A percentile compares a stretch with the other conserved stretches of the same genome.
Evolutionary conservation across 2,329 filamentous ascomycete species (phyloP).

Genomic region (Verticillium longisporum): DNA sequence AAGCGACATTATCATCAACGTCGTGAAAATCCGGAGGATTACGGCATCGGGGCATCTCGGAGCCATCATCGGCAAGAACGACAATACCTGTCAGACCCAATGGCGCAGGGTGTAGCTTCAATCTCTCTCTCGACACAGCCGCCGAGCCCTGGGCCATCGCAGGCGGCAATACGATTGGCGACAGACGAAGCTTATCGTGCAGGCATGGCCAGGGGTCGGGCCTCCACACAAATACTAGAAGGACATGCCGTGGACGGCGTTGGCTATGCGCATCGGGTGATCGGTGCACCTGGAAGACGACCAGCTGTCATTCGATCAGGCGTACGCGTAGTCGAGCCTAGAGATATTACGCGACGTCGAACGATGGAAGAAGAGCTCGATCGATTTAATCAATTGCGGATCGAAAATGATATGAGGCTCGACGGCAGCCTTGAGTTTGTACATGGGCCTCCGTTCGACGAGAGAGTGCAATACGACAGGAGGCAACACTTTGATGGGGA

Average conservation of each 20-base stretch:
- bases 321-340: neutral
- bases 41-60: constrained; percentile 7
- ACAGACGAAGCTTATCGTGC: neutral
- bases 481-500: neutral
- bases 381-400: neutral
- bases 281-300: neutral
- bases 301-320: neutral
- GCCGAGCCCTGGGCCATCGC: neutral
- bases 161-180: neutral
- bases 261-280: neutral
- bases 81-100: constrained; percentile 1
- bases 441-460: neutral
- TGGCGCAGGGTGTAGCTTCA: neutral
- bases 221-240: neutral
- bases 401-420: neutral
- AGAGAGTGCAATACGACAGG: neutral
- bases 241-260: neutral
- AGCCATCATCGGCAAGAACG: constrained; percentile 5
- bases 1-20: constrained; percentile 8
- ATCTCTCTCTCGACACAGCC: neutral
- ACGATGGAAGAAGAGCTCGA: neutral
- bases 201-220: neutral
- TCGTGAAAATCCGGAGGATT: constrained; percentile 8
- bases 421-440: neutral
- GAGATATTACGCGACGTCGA: neutral